Evolutionary conservation across 2,329 filamentous ascomycete genomes (phyloP), one percentile per base, ranked within the genome.

Genomic region (Phaeoacremonium minimum): DNA sequence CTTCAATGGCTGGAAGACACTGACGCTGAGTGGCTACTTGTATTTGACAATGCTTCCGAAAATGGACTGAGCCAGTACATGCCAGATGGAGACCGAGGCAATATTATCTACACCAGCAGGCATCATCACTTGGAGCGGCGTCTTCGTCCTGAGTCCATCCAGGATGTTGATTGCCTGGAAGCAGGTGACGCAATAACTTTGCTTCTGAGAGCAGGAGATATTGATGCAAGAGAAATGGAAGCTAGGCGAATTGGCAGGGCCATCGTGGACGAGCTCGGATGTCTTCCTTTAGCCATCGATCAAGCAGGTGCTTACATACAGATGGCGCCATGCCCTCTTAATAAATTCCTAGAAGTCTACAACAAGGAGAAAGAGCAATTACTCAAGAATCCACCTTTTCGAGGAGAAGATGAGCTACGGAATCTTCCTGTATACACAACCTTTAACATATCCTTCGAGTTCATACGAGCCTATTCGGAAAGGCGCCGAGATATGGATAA

Each of bases 21-120:
- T 3, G 11, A 36, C 5, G 44, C 47, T 2, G 46, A 53, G 6
- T 58, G 56, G 55, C 46, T 60, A 3, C 45, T 59, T 2, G 37
- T 60, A 0, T 47, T 57, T n/a, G 57, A 60, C 36, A 52, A 59
- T 9, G 31, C 30, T n/a, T 49, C 48, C 26, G 33, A 35, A 22
- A 37, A 28, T 8, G 44, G 33, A 1, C 13, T 51, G 4, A 30
- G 30, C 17, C 22, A 16, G 1, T 44, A 35, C 13, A 7, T 53
- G 2, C 57, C 55, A 0, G 32, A 26, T 0, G 38, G 47, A 2
- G 34, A 41, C 6, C 47, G 35, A 0, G 56, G 55, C 0, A 55
- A 53, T 29, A 43, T 58, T 1, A 36, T 60, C 11, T 58, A 56
- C 38, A 59, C 53, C 3, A 45, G 50, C 38, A 35, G 49, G 30